Evolutionary conservation across 2,329 filamentous ascomycete species (phyloP), one percentile per base, ranked within the genome.

Genomic region (Dothiorella sarmentorum): DNA sequence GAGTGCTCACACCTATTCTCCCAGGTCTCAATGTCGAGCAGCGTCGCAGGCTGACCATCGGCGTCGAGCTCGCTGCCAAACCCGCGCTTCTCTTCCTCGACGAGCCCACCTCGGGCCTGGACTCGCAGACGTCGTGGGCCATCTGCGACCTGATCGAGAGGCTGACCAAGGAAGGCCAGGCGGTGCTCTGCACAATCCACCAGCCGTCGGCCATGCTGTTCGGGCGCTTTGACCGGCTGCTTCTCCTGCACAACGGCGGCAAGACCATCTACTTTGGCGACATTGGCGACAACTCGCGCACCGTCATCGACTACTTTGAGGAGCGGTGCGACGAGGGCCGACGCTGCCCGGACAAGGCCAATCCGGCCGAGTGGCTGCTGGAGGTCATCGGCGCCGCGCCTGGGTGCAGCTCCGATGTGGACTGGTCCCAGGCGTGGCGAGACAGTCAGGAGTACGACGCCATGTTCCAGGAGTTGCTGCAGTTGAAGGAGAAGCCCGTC

Each of bases 151-250:
- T 97, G 10, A 82, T 97, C 38, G 88, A 95, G 74, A 96, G 95
- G 75, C 81, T 97, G 31, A 91, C 91, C 66, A 89, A 93, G 72
- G 88, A 86, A 62, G 92, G 93, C 15, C 91, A 95, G 71, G 92
- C 93, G 53, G 90, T 97, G 73, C 85, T 97, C n/a, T 96, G 91
- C 77, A 97, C 93, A 0, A 97, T 97, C 61, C 93, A 97, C 72
- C 93, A 97, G 73, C 93, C 93, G n/a, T 95, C 90, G 13, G 91
- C 92, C 31, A 91, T 96, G 82, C 81, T 97, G 56, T 96, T 97
- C 79, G 90, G 96, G 71, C 88, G 90, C 60, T 97, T 94, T 70
- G 90, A 94, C 68, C 84, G 88, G 60, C 82, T 94, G 7, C 80
- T 93, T 29, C 90, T 94, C 77, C 77, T 94, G 15, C 85, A 86